A percentile compares a stretch with the other conserved stretches of the same genome.
These are phyloP conservation scores for Saturnispora hagleri DNA, from an alignment of 805 yeast species.

Conservation along the genomic window DNA sequence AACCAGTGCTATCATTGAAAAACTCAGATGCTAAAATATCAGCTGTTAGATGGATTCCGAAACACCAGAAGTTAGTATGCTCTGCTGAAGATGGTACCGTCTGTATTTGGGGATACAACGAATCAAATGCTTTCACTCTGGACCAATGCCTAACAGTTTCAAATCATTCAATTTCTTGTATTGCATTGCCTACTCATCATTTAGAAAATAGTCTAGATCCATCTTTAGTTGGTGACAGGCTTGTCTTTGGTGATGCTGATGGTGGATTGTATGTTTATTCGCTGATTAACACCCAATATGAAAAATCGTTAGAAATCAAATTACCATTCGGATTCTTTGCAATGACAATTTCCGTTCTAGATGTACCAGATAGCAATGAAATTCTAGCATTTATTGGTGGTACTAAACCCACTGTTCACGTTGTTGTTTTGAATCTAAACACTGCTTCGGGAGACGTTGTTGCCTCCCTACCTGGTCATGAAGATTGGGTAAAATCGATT, in stretches of 20 bases:
- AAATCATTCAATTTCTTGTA: constrained; percentile 9
- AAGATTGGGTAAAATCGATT: constrained; percentile 86
- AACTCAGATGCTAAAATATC: constrained; percentile 57
- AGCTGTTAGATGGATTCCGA: constrained; percentile 50
- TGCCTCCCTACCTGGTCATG: constrained; percentile 77
- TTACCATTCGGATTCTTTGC: constrained; percentile 41
- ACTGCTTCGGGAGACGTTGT: constrained; percentile 25
- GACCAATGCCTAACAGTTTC: constrained; percentile 23
- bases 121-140: constrained; percentile 20
- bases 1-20: constrained; percentile 44
- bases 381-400: constrained; percentile 66
- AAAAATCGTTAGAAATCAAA: constrained; percentile 28
- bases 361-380: constrained; percentile 24
- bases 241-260: constrained; percentile 56
- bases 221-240: constrained; percentile 23
- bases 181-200: constrained; percentile 6
- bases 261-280: constrained; percentile 52
- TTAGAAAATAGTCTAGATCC: background rate
- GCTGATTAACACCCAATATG: constrained; percentile 17
- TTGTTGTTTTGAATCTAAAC: constrained; percentile 20
- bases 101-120: constrained; percentile 44
- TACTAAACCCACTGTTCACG: constrained; percentile 44
- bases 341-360: constrained; percentile 29
- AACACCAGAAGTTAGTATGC: constrained; percentile 40
- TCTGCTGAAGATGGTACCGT: constrained; percentile 61